Evolutionary conservation across 345 rosid species (phyloP).

Genomic region (Eucalyptus polyanthemos): DNA sequence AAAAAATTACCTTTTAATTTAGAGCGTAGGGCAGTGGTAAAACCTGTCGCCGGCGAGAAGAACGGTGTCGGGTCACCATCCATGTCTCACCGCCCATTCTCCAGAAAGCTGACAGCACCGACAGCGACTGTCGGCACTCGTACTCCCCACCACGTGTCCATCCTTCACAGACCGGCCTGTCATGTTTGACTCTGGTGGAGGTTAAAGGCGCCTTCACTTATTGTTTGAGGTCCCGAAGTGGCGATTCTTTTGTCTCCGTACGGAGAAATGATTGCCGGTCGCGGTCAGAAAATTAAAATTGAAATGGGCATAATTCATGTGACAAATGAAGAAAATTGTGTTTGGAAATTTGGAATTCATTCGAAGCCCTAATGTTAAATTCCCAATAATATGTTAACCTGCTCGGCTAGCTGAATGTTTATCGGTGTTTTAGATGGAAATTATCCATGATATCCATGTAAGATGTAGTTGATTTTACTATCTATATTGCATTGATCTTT

Average conservation of each 20-base stretch:
- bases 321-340: not conserved
- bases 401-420: not conserved
- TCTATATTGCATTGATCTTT: not conserved
- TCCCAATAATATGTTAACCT: not conserved
- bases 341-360: not conserved
- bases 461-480: not conserved
- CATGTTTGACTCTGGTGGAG: not conserved
- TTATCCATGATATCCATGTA: not conserved
- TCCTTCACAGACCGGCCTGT: not conserved
- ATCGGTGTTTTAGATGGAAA: not conserved
- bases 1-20: not conserved
- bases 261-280: not conserved
- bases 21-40: not conserved
- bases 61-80: not conserved
- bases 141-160: not conserved
- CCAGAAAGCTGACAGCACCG: not conserved
- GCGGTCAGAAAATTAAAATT: not conserved
- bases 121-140: not conserved
- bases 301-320: not conserved
- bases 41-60: not conserved
- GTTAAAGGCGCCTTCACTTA: not conserved
- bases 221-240: not conserved
- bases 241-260: not conserved
- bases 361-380: not conserved
- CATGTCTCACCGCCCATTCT: not conserved